Conservation (phyloP, 805 yeast genomes). For the Candida nanaspora region DNA sequence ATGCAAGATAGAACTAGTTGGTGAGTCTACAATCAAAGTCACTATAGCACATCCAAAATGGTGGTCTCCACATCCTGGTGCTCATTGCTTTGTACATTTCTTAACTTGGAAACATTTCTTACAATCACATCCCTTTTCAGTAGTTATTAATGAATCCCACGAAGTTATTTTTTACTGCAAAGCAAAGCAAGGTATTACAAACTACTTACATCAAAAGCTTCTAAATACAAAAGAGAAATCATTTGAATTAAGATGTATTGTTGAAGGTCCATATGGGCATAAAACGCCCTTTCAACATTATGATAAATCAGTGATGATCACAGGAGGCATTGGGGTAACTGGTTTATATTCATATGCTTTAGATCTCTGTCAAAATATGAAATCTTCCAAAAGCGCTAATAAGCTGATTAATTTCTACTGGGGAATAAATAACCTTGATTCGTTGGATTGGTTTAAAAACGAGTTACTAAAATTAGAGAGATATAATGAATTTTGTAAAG, state of each 20-base stretch:
- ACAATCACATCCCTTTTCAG: conserved; percentile 66
- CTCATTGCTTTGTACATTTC: conserved; percentile 54
- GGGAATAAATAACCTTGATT: conserved; percentile 48
- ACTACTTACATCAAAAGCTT: conserved; percentile 27
- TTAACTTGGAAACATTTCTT: conserved; percentile 44
- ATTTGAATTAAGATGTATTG: conserved; percentile 23
- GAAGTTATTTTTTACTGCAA: conserved; percentile 38
- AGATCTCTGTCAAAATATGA: conserved; percentile 16
- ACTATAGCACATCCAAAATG: conserved; percentile 37
- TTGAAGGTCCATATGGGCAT: conserved; percentile 75
- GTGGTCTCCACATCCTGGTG: conserved; percentile 51
- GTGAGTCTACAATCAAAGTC: conserved; percentile 42
- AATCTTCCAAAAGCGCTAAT: conserved; percentile 17
- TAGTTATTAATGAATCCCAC: conserved; percentile 29
- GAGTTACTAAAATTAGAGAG: conserved; percentile 31
- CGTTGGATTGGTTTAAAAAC: conserved; percentile 43
- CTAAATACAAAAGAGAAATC: conserved; percentile 19
- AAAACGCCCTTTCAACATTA: conserved; percentile 42
- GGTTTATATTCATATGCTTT: conserved; percentile 41
- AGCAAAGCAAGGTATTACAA: conserved; percentile 54
- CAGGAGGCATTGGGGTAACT: conserved; percentile 75
- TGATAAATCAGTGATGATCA: conserved; percentile 49
- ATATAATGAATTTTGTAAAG: conserved; percentile 22
- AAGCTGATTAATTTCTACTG: conserved; percentile 46
- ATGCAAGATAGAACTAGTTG: conserved; percentile 30